phyloP scores from a whole-genome alignment of 768 basidiomycete species.

The Rhizopogon sp. region DNA sequence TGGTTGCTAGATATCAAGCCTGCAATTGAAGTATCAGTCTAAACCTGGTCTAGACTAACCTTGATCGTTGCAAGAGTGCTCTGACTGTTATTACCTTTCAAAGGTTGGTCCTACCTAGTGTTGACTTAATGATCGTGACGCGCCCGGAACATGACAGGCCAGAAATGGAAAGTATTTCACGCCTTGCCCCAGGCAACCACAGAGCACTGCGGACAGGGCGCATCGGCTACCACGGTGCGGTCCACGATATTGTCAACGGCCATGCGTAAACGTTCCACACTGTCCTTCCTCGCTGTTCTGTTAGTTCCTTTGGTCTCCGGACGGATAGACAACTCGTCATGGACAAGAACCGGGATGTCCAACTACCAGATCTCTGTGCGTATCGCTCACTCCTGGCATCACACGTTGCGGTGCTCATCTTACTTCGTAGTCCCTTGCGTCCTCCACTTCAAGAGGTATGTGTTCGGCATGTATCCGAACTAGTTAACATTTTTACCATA shows the following conservation, averaged over 20 bases:
- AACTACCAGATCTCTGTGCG: constrained; percentile 23
- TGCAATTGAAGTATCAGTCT: too few relatives aligned
- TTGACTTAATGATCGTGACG: too few relatives aligned
- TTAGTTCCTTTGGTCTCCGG: constrained; percentile 1
- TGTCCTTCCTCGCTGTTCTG: background rate
- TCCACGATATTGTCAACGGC: too few relatives aligned
- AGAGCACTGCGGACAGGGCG: background rate
- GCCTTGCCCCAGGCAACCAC: background rate
- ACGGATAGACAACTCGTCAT: constrained; percentile 3
- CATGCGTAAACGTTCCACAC: background rate
- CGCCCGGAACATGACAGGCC: background rate
- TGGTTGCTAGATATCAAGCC: too few relatives aligned
- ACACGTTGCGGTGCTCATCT: background rate
- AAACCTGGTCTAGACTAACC: too few relatives aligned
- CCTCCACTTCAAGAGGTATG: constrained; percentile 15
- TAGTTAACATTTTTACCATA: background rate
- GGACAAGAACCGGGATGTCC: constrained; percentile 9
- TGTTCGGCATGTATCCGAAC: background rate
- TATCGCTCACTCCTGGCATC: background rate
- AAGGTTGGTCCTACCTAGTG: too few relatives aligned
- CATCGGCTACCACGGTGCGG: background rate
- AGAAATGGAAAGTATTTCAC: background rate
- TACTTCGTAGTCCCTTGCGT: constrained; percentile 13
- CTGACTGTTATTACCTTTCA: too few relatives aligned
- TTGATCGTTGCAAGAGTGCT: too few relatives aligned